Percentiles rank a stretch among this genome's conserved stretches.
phyloP scores from a whole-genome alignment of 441 rosid genomes.

The California macrophylla region DNA sequence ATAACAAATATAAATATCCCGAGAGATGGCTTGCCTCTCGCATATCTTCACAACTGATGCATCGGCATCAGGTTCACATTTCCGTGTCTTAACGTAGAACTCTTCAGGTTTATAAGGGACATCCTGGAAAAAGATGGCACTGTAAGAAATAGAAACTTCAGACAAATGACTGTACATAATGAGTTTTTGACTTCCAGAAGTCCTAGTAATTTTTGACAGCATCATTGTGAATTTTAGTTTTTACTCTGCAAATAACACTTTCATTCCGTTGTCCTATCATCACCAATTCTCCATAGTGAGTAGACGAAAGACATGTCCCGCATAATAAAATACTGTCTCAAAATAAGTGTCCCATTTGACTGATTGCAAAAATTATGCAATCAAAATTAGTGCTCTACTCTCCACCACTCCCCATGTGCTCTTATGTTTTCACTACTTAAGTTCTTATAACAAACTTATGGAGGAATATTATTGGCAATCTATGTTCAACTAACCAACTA shows the following conservation, averaged over 20 bases:
- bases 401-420: too few species aligned
- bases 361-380: too few species aligned
- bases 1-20: neutral
- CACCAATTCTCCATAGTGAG: neutral
- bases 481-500: too few species aligned
- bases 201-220: neutral
- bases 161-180: neutral
- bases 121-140: constrained; percentile 38
- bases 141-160: neutral
- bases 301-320: neutral
- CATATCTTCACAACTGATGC: constrained; percentile 57
- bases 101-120: constrained; percentile 81
- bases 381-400: too few species aligned
- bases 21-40: constrained; percentile 42
- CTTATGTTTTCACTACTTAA: too few species aligned
- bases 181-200: neutral
- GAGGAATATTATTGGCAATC: too few species aligned
- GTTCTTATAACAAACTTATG: too few species aligned
- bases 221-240: neutral
- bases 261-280: neutral
- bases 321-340: neutral
- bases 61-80: constrained; percentile 78
- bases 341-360: too few species aligned
- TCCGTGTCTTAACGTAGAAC: constrained; percentile 58
- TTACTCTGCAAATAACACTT: neutral